These are phyloP conservation scores for Hydrangea macrophylla DNA, from an alignment of 148 eudicot species.

Conservation along the genomic window DNA sequence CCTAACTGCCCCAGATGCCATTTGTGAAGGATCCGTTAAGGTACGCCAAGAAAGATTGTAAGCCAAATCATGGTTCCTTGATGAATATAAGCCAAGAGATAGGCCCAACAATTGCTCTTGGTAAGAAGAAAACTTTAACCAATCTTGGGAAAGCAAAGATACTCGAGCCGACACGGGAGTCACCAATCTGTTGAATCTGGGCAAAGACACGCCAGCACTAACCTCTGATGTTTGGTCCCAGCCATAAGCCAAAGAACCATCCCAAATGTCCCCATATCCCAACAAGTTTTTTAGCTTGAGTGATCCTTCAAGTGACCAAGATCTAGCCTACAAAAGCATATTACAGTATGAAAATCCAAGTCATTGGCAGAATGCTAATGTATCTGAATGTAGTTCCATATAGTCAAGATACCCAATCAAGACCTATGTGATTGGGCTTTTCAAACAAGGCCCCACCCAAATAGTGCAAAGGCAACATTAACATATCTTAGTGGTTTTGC, in stretches of 20 bases:
- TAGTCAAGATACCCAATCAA: too few relatives aligned
- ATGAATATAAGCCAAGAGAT: conserved; percentile 72
- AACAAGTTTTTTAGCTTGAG: conserved; percentile 71
- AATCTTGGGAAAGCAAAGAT: conserved; percentile 84
- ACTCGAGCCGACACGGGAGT: conserved; percentile 74
- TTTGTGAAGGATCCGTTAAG: conserved; percentile 82
- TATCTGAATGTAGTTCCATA: neutral
- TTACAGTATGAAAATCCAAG: conserved; percentile 6
- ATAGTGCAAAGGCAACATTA: neutral
- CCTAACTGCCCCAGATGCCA: conserved; percentile 75
- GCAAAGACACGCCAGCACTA: conserved; percentile 77
- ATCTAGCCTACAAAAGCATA: conserved; percentile 66
- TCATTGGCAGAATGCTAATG: neutral
- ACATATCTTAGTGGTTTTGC: neutral
- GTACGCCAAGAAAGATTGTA: conserved; percentile 89
- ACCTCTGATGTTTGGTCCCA: conserved; percentile 83
- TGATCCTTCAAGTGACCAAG: conserved; percentile 79
- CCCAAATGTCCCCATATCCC: conserved; percentile 92
- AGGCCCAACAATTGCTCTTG: conserved; percentile 68
- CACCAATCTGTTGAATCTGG: conserved; percentile 47
- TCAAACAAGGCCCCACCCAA: neutral
- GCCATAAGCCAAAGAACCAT: conserved; percentile 72
- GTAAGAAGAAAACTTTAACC: conserved; percentile 83
- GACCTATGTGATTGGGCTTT: too few relatives aligned
- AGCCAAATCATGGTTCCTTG: conserved; percentile 63